A percentile compares a stretch with the other conserved stretches of the same genome.
phyloP scores from a whole-genome alignment of 2,329 filamentous ascomycete genomes.

The Fusarium tanahbumbuense region DNA sequence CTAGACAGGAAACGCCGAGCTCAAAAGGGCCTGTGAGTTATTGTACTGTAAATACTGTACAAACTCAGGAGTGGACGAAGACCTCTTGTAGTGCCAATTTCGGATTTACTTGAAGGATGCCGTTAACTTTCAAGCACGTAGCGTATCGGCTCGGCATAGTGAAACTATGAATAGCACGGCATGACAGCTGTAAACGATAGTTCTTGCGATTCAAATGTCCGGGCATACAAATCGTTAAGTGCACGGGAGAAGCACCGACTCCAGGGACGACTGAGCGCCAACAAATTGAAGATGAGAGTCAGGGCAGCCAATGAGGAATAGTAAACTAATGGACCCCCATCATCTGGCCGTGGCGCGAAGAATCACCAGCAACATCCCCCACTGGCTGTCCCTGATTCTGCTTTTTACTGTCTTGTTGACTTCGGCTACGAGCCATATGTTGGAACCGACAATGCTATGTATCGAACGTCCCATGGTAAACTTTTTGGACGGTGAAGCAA shows the following conservation, averaged over 20 bases:
- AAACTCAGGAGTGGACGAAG: neutral
- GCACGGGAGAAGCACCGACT: slow-evolving; percentile 1
- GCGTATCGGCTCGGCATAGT: slow-evolving; percentile 6
- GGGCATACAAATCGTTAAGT: slow-evolving; percentile 1
- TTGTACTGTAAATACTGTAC: neutral
- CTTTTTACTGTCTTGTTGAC: neutral
- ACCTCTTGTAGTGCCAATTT: slow-evolving; percentile 5
- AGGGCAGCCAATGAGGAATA: slow-evolving; percentile 19
- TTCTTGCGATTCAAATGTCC: slow-evolving; percentile 5
- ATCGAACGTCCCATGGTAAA: neutral
- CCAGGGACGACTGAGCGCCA: neutral
- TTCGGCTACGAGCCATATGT: neutral
- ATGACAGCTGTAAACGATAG: slow-evolving; percentile 9
- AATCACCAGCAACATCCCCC: neutral
- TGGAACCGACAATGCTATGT: neutral
- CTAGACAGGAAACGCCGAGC: slow-evolving; percentile 30
- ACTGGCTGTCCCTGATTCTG: slow-evolving; percentile 10
- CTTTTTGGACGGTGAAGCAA: neutral
- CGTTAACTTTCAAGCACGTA: slow-evolving; percentile 2
- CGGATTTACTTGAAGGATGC: slow-evolving; percentile 5
- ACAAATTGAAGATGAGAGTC: slow-evolving; percentile 9
- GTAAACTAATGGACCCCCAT: slow-evolving; percentile 24
- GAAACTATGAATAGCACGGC: slow-evolving; percentile 25
- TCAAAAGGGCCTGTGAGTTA: slow-evolving; percentile 6
- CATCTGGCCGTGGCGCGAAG: slow-evolving; percentile 21